phyloP scores from a whole-genome alignment of 1,139 yeast species.

The Geotrichum carabidarum region DNA sequence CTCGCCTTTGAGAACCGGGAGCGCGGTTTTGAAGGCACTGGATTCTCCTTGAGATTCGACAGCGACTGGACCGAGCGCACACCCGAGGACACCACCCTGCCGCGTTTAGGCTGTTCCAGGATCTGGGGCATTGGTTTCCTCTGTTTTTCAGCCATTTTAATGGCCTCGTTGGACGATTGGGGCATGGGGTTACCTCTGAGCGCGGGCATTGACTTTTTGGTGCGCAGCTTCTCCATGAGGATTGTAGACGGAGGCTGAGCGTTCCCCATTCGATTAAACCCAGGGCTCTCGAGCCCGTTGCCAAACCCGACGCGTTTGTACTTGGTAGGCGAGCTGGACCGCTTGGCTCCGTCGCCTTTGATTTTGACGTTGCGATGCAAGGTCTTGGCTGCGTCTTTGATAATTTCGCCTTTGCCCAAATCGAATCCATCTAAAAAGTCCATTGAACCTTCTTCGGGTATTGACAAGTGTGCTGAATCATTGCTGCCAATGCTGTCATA shows the following conservation, averaged over 20 bases:
- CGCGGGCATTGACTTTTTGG: constrained; percentile 16
- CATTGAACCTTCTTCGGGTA: constrained; percentile 22
- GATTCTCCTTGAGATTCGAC: constrained; percentile 7
- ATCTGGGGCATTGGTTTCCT: neutral
- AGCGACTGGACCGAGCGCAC: constrained; percentile 10
- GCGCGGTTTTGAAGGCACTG: constrained; percentile 15
- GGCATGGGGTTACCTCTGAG: constrained; percentile 9
- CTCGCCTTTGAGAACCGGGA: constrained; percentile 22
- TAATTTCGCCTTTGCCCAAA: constrained; percentile 21
- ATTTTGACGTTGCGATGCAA: constrained; percentile 27
- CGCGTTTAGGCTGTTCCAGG: constrained; percentile 1
- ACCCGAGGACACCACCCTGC: constrained; percentile 1
- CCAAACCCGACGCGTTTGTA: constrained; percentile 8
- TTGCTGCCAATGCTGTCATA: constrained; percentile 15
- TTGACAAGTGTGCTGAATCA: constrained; percentile 4
- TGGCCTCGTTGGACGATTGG: constrained; percentile 14
- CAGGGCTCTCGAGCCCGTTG: neutral
- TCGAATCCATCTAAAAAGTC: constrained; percentile 31
- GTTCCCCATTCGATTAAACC: neutral
- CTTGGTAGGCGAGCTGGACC: neutral
- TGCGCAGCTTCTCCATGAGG: constrained; percentile 11
- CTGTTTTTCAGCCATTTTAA: constrained; percentile 2
- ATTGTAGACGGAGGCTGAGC: constrained; percentile 3
- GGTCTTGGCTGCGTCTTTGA: constrained; percentile 17
- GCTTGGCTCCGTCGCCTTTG: constrained; percentile 11